These are phyloP conservation scores for Myochromella boudieri DNA, from an alignment of 768 basidiomycete genomes.

Conservation along the genomic window DNA sequence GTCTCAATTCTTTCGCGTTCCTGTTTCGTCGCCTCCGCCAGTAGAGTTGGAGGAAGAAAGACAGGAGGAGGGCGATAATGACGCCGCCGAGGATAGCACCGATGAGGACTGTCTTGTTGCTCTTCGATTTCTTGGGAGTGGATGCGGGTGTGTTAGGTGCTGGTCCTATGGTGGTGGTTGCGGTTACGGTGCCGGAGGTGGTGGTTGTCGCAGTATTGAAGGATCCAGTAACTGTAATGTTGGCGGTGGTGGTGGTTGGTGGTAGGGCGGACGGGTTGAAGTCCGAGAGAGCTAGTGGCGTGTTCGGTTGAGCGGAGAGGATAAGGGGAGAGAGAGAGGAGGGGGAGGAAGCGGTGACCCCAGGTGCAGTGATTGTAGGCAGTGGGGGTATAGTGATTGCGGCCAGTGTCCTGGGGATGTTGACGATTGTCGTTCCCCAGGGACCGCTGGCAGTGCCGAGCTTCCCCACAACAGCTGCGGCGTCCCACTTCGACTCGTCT, in stretches of 20 bases:
- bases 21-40: no score
- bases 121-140: background rate
- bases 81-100: conserved; percentile 12
- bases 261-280: background rate
- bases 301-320: no score
- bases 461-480: conserved; percentile 7
- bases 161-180: background rate
- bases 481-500: conserved; percentile 11
- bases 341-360: background rate
- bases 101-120: conserved; percentile 1
- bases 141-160: conserved; percentile 1
- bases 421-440: conserved; percentile 3
- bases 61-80: conserved; percentile 6
- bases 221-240: background rate
- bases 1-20: no score
- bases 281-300: background rate
- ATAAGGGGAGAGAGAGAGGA: no score
- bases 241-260: conserved; percentile 1
- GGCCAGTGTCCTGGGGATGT: no score
- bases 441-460: conserved; percentile 12
- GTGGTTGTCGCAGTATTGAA: background rate
- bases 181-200: conserved; percentile 4
- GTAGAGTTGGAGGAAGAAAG: no score
- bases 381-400: conserved; percentile 9
- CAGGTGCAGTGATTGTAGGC: conserved; percentile 5